Conservation (phyloP, 257 asterid genomes). For the Przewalskia tangutica region DNA sequence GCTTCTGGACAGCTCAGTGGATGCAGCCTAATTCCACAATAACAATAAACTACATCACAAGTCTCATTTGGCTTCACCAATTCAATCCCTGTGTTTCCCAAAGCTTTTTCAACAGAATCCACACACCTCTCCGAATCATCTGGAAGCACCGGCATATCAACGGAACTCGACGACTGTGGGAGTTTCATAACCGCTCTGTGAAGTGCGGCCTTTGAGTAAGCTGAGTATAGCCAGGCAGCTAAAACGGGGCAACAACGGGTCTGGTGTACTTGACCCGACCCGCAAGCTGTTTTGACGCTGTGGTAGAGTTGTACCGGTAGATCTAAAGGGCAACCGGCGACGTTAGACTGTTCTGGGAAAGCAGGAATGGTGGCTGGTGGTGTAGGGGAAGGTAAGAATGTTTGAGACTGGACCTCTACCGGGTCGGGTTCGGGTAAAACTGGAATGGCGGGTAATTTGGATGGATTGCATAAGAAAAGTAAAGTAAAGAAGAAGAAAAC, state of each 20-base stretch:
- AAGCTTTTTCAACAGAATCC: slow-evolving; percentile 56
- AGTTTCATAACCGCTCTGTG: slow-evolving; percentile 21
- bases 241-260: slow-evolving; percentile 88
- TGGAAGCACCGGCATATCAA: slow-evolving; percentile 82
- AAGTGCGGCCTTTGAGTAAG: slow-evolving; percentile 51
- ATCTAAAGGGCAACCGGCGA: slow-evolving; percentile 62
- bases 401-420: slow-evolving; percentile 38
- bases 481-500: slow-evolving; percentile 18
- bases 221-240: slow-evolving; percentile 89
- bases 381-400: slow-evolving; percentile 30
- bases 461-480: slow-evolving; percentile 21
- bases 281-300: slow-evolving; percentile 60
- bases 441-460: slow-evolving; percentile 31
- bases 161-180: slow-evolving; percentile 31
- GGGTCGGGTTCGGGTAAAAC: slow-evolving; percentile 55
- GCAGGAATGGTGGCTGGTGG: slow-evolving; percentile 87
- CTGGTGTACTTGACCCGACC: slow-evolving; percentile 48
- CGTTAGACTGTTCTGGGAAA: slow-evolving; percentile 78
- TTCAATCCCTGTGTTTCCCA: slow-evolving; percentile 42
- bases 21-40: slow-evolving; percentile 79
- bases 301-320: slow-evolving; percentile 66
- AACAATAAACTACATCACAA: slow-evolving; percentile 75
- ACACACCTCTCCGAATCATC: slow-evolving; percentile 91
- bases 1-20: slow-evolving; percentile 74
- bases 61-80: slow-evolving; percentile 56